phyloP scores from a whole-genome alignment of 192 early-diverging fungal species.

The Mortierella alpina region DNA sequence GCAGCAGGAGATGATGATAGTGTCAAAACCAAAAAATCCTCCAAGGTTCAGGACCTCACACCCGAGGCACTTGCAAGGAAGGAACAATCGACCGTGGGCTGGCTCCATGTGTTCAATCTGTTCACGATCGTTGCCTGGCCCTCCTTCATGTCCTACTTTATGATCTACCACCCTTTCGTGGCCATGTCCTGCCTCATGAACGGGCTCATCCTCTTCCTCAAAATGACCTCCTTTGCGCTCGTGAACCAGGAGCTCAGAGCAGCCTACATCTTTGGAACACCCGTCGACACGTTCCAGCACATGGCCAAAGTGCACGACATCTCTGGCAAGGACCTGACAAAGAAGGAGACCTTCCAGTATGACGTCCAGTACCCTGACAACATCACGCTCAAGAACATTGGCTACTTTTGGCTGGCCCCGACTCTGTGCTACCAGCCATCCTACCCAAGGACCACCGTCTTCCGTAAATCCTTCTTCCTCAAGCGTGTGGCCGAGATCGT shows the following conservation, averaged over 20 bases:
- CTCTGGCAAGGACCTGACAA: conserved; percentile 37
- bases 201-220: conserved; percentile 79
- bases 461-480: conserved; percentile 78
- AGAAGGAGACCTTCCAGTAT: conserved; percentile 55
- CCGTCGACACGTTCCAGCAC: conserved; percentile 28
- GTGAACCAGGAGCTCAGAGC: conserved; percentile 83
- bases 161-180: conserved; percentile 76
- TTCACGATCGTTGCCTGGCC: conserved; percentile 67
- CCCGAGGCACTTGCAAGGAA: conserved; percentile 35
- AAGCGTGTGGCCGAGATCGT: conserved; percentile 83
- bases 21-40: not conserved
- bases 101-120: conserved; percentile 67
- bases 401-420: conserved; percentile 84
- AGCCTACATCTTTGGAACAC: conserved; percentile 62
- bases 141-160: conserved; percentile 71
- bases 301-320: conserved; percentile 37
- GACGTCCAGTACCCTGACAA: conserved; percentile 78
- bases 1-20: conserved; percentile 14
- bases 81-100: conserved; percentile 37
- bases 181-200: conserved; percentile 70
- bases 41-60: conserved; percentile 10
- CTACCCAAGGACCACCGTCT: conserved; percentile 75
- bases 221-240: conserved; percentile 82
- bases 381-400: conserved; percentile 70
- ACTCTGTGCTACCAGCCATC: conserved; percentile 90